Base-by-base conservation (phyloP, 768 basidiomycete genomes). In the Boletus huronensis region DNA sequence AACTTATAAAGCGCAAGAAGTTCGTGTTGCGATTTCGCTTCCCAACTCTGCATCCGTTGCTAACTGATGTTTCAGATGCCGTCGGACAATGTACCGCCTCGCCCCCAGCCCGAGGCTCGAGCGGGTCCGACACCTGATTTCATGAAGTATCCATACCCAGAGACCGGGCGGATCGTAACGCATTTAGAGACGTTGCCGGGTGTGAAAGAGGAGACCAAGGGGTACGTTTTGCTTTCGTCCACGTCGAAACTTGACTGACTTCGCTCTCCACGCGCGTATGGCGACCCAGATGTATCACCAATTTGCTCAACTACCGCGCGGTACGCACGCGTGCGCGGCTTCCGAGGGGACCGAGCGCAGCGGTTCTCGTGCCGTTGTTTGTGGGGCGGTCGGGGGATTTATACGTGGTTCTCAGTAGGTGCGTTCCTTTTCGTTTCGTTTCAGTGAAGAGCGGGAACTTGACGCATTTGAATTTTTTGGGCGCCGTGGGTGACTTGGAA, bases 321-420 rank as follows among this genome's bases (percentile, higher is more conserved):
- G 58, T 43, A 14, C 60, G 34, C 8, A 72, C 35, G 63, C 60
- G 52, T 52, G 81, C 57, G 62, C 69, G 50, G 23, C 74, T 81
- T 48, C 89, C 89, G 0, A 76, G 82, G 13, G 78, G 81, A 7
- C 72, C 79, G 47, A 78, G 80, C 49, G 87, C 91, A 0, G 89
- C 89, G 0, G 91, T 93, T 1, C 78, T 93, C 10, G 87, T 93
- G 1, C 89, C 90, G 11, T 64, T 96, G 46, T 96, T 96, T 56
- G 83, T 93, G 3, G 93, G 93, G 0, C 75, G 93, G 7, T 77
- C 78, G 29, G 93, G 93, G 6, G 90, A 95, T 60, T 64, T 96
- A 25, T 90, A 93, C 61, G 93, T 95, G 4, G 66, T 94, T 29
- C 77, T 95, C n/a, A 91, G 82, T 63, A 77, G 85, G 90, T 89